Base-by-base conservation (phyloP, 768 basidiomycete species). In the Saitozyma podzolica region DNA sequence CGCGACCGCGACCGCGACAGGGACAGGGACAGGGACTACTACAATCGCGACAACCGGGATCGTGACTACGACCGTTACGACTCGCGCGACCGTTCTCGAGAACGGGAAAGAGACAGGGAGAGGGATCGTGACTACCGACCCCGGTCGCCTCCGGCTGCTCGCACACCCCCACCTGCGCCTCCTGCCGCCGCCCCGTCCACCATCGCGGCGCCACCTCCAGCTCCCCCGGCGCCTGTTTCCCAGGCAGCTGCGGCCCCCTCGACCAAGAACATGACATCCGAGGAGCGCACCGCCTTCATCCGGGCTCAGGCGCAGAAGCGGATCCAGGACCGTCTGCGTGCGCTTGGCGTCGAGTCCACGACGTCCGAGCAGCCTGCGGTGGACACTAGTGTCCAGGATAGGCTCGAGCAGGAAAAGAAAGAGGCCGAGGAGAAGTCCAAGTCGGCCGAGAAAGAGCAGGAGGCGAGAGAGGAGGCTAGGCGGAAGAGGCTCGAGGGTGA, bases 341-440 rank as follows among this genome's bases (percentile, higher is more conserved):
- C 88, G 0, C 84, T 97, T 9, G 95, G 95, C 6, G 84, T 96
- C 16, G 83, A 84, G 13, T 77, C 75, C 40, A 67, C 70, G 1
- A 67, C 63, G 17, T 54, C 70, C 16, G 73, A 68, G 8, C 13
- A 14, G 39, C 69, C 73, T 0, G 65, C 76, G 0, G 82, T 93
- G 9, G 94, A 96, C 77, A 87, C 85, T 8, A 85, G 83, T 56
- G 91, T 96, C 3, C 89, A 92, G 74, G 90, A 93, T 67, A 83
- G 94, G 9, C 84, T 98, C 6, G 87, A 85, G 43, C 83, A 87
- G 69, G 95, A 98, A 73, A 90, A 89, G 82, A 87, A 85, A 74
- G 95, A 96, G 75, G 94, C 94, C 0, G 93, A 92, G 66, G 90
- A 91, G 76, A 91, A 90, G 77, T 86, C 85, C 0, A 84, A 83